Evolutionary conservation across 2,329 filamentous ascomycete species (phyloP).

Genomic region (Rhynchosporium secalis): DNA sequence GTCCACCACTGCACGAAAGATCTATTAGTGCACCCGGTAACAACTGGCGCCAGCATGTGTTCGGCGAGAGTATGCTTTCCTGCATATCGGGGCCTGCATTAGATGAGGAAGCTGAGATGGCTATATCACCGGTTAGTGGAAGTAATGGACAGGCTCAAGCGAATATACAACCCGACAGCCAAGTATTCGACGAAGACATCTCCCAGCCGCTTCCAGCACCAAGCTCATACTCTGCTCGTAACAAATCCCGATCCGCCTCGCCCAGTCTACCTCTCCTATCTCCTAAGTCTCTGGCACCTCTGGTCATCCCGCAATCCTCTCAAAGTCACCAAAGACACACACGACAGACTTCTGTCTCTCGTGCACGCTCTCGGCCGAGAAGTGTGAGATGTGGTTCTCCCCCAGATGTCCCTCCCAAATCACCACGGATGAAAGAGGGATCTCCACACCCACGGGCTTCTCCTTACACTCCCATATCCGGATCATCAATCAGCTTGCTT

Average conservation of each 20-base stretch:
- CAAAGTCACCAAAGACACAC: slow-evolving; percentile 24
- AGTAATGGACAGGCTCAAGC: slow-evolving; percentile 18
- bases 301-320: slow-evolving; percentile 52
- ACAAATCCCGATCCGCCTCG: slow-evolving; percentile 25
- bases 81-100: slow-evolving; percentile 39
- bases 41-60: slow-evolving; percentile 49
- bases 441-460: slow-evolving; percentile 48
- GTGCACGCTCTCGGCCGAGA: slow-evolving; percentile 46
- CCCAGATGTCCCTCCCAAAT: slow-evolving; percentile 45
- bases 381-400: slow-evolving; percentile 40
- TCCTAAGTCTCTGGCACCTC: slow-evolving; percentile 55
- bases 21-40: slow-evolving; percentile 61
- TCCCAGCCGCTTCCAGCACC: slow-evolving; percentile 3
- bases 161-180: slow-evolving; percentile 17
- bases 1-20: slow-evolving; percentile 63
- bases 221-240: slow-evolving; percentile 8
- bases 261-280: slow-evolving; percentile 48
- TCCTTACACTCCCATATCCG: slow-evolving; percentile 47
- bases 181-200: slow-evolving; percentile 3
- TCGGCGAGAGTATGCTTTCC: slow-evolving; percentile 41
- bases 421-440: slow-evolving; percentile 46
- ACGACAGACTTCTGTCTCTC: slow-evolving; percentile 37
- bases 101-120: slow-evolving; percentile 41
- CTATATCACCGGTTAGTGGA: slow-evolving; percentile 17
- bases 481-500: slow-evolving; percentile 29